phyloP scores from a whole-genome alignment of 768 basidiomycete genomes.

The Brasilioporus rufonigricans region DNA sequence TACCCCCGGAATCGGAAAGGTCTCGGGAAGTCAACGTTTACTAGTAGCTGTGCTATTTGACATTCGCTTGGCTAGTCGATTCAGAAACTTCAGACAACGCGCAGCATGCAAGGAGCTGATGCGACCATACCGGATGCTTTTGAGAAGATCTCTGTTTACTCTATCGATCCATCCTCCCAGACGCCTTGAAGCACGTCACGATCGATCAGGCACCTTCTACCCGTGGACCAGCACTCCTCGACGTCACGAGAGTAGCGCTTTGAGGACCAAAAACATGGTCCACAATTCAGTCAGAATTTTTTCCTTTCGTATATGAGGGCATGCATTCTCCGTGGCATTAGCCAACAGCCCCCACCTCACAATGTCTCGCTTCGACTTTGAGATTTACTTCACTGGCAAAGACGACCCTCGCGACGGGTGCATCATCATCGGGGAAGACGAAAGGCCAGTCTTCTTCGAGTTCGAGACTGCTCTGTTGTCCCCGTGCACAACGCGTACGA shows the following conservation, averaged over 20 bases:
- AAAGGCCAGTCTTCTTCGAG: conserved; percentile 56
- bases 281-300: conserved; percentile 6
- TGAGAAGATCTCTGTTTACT: conserved; percentile 14
- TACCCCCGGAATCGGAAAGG: conserved; percentile 13
- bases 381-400: conserved; percentile 67
- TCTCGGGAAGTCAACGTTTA: conserved; percentile 26
- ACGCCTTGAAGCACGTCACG: conserved; percentile 40
- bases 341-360: conserved; percentile 6
- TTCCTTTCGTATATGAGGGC: conserved; percentile 30
- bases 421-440: conserved; percentile 65
- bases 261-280: conserved; percentile 29
- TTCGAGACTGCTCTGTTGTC: conserved; percentile 52
- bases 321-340: conserved; percentile 1
- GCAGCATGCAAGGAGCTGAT: conserved; percentile 13
- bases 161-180: conserved; percentile 10
- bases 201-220: conserved; percentile 47
- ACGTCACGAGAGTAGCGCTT: conserved; percentile 47
- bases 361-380: conserved; percentile 42
- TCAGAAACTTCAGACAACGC: neutral
- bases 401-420: conserved; percentile 65
- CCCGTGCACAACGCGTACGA: conserved; percentile 26
- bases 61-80: conserved; percentile 20
- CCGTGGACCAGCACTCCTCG: conserved; percentile 47
- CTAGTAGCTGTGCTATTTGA: conserved; percentile 26
- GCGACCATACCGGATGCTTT: conserved; percentile 17